Evolutionary conservation across 176 grass and related monocot species (phyloP), one percentile per base, ranked within the genome.

Genomic region (Zea luxurians): DNA sequence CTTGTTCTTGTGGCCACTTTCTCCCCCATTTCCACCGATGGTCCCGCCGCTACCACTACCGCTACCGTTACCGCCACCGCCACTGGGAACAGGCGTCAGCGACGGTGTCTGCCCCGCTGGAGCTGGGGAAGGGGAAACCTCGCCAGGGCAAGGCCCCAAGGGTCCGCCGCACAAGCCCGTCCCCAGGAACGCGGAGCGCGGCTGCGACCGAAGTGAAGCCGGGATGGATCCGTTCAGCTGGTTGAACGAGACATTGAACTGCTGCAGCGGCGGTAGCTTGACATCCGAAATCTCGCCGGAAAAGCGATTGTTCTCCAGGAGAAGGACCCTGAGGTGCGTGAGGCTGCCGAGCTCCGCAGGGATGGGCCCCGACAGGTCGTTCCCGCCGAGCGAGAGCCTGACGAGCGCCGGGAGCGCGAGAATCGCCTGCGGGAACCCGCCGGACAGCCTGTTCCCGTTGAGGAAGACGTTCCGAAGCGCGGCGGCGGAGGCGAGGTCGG

Each of bases 181-280:
- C 37, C 78, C 74, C 6, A 85, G 68, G 87, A 93, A 93, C 9
- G 91, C 74, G 1, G 64, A 54, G 17, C 68, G 48, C 44, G 91
- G 87, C 71, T 36, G 70, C 18, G 61, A 55, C 8, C 84, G 87
- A 7, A 93, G 78, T 4, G 18, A 59, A 15, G 84, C 53, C 0
- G 91, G 91, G 37, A 93, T 72, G 74, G 91, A 87, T 75, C 87
- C 91, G 18, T 87, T 87, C 18, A 93, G 64, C 37, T 53, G 82
- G 69, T 93, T 93, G 43, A 72, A 87, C 8, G 91, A 93, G n/a
- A 93, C 91, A 68, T 93, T 93, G 70, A 93, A 87, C 66, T 73
- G 60, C 10, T 48, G 37, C 62, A 93, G 84, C 69, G 59, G 37
- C 15, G 67, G 21, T 59, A 71, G 81, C 41, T 82, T 74, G 8